Percentiles rank a stretch among this genome's conserved stretches.
These are phyloP conservation scores for Boletellus sp. DNA, from an alignment of 1,284 basidiomycete genomes.

Conservation along the genomic window DNA sequence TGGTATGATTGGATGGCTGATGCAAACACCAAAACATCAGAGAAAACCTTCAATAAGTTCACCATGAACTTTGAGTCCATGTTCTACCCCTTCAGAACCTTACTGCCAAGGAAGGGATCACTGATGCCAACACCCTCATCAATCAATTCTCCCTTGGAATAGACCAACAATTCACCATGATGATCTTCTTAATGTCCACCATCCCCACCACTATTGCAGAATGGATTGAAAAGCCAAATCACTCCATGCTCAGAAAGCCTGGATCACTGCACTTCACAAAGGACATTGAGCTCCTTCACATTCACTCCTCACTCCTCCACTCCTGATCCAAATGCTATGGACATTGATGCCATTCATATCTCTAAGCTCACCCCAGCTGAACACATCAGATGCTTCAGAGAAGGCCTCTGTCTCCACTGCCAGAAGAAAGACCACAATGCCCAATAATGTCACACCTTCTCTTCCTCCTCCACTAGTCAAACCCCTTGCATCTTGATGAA, in stretches of 20 bases:
- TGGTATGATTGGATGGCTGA: not conserved
- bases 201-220: not conserved
- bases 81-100: not conserved
- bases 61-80: not conserved
- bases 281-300: too few relatives aligned
- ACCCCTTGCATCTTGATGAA: too few relatives aligned
- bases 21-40: fast-evolving
- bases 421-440: not conserved
- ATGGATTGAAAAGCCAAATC: not conserved
- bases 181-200: not conserved
- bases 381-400: not conserved
- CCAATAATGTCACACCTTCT: too few relatives aligned
- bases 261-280: not conserved
- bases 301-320: not conserved
- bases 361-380: not conserved
- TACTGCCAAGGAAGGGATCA: not conserved
- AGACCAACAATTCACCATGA: too few relatives aligned
- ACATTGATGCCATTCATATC: not conserved
- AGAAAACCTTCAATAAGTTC: not conserved
- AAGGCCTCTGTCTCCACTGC: not conserved
- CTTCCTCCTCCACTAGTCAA: too few relatives aligned
- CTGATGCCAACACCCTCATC: not conserved
- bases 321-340: not conserved
- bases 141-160: not conserved
- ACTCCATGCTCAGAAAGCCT: not conserved